Conservation (phyloP, 495 filamentous ascomycete species). For the Talaromyces liani region DNA sequence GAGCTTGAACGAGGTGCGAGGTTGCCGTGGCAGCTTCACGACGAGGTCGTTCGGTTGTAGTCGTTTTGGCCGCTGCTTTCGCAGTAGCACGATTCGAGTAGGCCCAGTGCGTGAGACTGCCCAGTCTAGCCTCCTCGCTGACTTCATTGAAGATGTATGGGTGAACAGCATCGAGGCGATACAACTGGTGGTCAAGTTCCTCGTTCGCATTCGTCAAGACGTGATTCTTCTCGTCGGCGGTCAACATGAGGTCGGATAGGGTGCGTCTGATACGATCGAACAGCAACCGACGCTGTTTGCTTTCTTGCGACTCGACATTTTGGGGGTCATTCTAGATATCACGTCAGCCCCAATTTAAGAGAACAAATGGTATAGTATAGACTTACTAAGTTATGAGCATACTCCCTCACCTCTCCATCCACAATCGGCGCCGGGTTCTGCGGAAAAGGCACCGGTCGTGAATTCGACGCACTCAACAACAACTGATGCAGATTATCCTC, state of each 20-base stretch:
- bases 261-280: slow-evolving; percentile 55
- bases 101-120: slow-evolving; percentile 90
- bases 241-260: slow-evolving; percentile 70
- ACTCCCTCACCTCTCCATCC: slow-evolving; percentile 31
- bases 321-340: slow-evolving; percentile 23
- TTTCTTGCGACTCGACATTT: slow-evolving; percentile 27
- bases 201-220: slow-evolving; percentile 86
- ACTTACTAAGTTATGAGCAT: slow-evolving; percentile 28
- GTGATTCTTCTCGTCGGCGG: slow-evolving; percentile 93
- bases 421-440: slow-evolving; percentile 32
- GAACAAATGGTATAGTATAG: background rate
- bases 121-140: slow-evolving; percentile 87
- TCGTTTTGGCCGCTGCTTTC: slow-evolving; percentile 46
- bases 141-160: slow-evolving; percentile 80
- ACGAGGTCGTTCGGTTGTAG: slow-evolving; percentile 59
- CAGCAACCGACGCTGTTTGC: slow-evolving; percentile 51
- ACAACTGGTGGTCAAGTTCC: slow-evolving; percentile 75
- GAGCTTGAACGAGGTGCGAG: slow-evolving; percentile 45
- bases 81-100: slow-evolving; percentile 74
- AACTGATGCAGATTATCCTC: slow-evolving; percentile 59
- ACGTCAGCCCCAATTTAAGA: background rate
- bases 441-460: slow-evolving; percentile 37
- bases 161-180: slow-evolving; percentile 75
- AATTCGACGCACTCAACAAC: slow-evolving; percentile 57
- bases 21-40: slow-evolving; percentile 68